These are phyloP conservation scores for Acacia crassicarpa DNA, from an alignment of 306 rosid genomes.

Conservation along the genomic window DNA sequence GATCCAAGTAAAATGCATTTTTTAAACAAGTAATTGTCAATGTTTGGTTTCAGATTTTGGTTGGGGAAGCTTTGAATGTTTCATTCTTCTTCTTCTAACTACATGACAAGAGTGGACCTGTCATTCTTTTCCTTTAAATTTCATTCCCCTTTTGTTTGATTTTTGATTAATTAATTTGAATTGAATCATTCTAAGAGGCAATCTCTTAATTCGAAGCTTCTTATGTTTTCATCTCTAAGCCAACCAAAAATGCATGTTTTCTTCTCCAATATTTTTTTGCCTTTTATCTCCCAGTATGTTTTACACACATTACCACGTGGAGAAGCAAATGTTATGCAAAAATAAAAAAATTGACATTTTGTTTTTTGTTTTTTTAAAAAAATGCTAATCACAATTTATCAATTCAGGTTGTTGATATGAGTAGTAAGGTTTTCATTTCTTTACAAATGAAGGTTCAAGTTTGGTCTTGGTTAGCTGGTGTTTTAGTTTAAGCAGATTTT, in stretches of 20 bases:
- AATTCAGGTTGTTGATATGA: not conserved
- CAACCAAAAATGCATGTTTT: slow-evolving; percentile 16
- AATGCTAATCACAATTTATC: not conserved
- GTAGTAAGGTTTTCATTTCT: not conserved
- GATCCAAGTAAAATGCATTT: too few relatives aligned
- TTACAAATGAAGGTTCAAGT: too few relatives aligned
- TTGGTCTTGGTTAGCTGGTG: not conserved
- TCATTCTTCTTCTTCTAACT: not conserved
- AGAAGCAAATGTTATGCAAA: not conserved
- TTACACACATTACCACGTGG: not conserved
- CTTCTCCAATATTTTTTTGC: not conserved
- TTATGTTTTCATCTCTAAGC: not conserved
- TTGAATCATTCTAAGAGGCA: slow-evolving; percentile 30
- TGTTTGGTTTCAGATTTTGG: too few relatives aligned
- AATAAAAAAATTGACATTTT: too few relatives aligned
- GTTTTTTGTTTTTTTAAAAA: too few relatives aligned
- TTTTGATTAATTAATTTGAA: not conserved
- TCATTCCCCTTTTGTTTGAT: not conserved
- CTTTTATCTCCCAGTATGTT: not conserved
- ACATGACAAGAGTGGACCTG: not conserved
- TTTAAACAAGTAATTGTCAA: too few relatives aligned
- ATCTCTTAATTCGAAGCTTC: not conserved
- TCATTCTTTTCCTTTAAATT: not conserved
- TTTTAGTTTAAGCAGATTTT: not conserved
- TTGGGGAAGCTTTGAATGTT: not conserved